Base-by-base conservation (phyloP, 1,284 basidiomycete genomes). In the Puccinia hordei region DNA sequence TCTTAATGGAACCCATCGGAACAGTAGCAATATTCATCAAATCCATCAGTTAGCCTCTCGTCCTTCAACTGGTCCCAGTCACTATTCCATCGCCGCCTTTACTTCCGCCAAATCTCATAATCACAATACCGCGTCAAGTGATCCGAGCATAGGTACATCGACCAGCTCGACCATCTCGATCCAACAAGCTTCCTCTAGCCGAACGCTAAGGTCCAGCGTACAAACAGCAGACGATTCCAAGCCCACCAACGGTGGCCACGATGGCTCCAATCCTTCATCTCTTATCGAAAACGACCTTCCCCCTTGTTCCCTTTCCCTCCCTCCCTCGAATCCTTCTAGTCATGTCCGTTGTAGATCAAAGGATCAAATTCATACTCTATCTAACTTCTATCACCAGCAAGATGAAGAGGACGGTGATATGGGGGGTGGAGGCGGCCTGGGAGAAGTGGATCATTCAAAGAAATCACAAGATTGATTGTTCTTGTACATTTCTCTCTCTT, bases 341-440 rank as follows among this genome's bases (percentile, higher is more conserved):
- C 68, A 71, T 55, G 68, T 71, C 30, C 68, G 68, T 6, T 71
- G 68, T 35, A 71, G 68, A 71, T 71, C 68, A 33, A 53, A 17
- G 35, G 68, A 71, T n/a, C 68, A 71, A 33, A 51, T 71, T 17
- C 24, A 0, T n/a, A 71, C 27, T 53, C 22, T 27, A 33, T 71
- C 68, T 35, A 9, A 0, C 41, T 22, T 44, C 27, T 41, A 38
- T 46, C 41, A 66, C 44, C 8, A 66, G 22, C 17, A 44, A 3
- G n/a, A 19, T 15, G 41, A 66, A 46, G 22, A 22, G 19, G n/a
- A n/a, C 27, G 19, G 17, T 30, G 61, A 9, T 22, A 3, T 33
- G 38, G 61, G 61, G 4, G 49, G 35, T 27, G 41, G 41, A 46
- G 22, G 38, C n/a, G 41, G 41, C n/a, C n/a, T 33, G 38, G 61